A percentile compares a stretch with the other conserved stretches of the same genome.
Conservation (phyloP, 2,329 filamentous ascomycete genomes). For the Colletotrichum truncatum region DNA sequence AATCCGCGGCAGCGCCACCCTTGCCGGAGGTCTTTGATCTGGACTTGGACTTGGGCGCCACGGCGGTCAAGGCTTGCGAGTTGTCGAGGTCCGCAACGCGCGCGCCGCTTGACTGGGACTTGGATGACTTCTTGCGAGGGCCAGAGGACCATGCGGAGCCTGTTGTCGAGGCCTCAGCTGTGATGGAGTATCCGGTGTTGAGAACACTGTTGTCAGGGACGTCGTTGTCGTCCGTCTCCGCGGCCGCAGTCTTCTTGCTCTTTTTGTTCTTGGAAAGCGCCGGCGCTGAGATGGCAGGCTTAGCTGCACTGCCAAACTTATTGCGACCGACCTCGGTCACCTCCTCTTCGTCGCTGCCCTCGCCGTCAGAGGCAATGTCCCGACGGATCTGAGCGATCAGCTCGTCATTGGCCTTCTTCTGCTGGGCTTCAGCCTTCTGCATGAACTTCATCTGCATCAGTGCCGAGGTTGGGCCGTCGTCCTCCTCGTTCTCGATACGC, state of each 20-base stretch:
- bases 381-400: slow-evolving; percentile 74
- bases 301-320: slow-evolving; percentile 65
- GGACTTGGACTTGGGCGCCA: slow-evolving; percentile 31
- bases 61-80: slow-evolving; percentile 40
- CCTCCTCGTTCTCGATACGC: slow-evolving; percentile 51
- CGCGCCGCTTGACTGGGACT: slow-evolving; percentile 3
- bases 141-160: slow-evolving; percentile 53
- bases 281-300: slow-evolving; percentile 41
- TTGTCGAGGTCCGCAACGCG: slow-evolving; percentile 51
- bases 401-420: slow-evolving; percentile 83
- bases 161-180: slow-evolving; percentile 36
- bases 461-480: slow-evolving; percentile 67
- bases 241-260: slow-evolving; percentile 39
- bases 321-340: slow-evolving; percentile 73
- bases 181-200: slow-evolving; percentile 34
- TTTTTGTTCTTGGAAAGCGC: slow-evolving; percentile 35
- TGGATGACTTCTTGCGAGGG: slow-evolving; percentile 43
- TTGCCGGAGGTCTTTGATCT: slow-evolving; percentile 41
- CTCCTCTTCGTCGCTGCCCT: slow-evolving; percentile 60
- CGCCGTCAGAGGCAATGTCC: slow-evolving; percentile 74
- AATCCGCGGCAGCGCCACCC: slow-evolving; percentile 36
- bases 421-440: slow-evolving; percentile 84
- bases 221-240: slow-evolving; percentile 38
- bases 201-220: slow-evolving; percentile 34
- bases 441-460: slow-evolving; percentile 93